Conservation (phyloP, 371 early-diverging fungal genomes). For the Mucor saturninus region DNA sequence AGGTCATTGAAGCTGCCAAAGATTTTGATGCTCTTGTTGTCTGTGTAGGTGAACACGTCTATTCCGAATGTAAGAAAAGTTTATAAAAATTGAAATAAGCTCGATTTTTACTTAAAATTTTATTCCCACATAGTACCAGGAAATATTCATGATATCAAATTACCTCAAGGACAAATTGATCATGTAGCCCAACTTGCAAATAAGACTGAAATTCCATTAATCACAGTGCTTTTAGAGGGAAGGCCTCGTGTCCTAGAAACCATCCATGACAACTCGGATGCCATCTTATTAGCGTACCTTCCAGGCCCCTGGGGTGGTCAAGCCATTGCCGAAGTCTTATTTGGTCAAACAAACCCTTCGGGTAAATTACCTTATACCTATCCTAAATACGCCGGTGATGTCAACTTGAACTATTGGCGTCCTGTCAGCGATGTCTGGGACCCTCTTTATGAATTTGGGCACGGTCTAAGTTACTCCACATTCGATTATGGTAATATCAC, state of each 20-base stretch:
- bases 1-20: constrained; percentile 34
- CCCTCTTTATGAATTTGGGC: constrained; percentile 66
- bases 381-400: constrained; percentile 52
- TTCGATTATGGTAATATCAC: constrained; percentile 53
- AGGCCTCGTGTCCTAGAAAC: constrained; percentile 61
- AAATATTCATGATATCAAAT: constrained; percentile 55
- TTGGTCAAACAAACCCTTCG: constrained; percentile 56
- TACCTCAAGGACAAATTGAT: constrained; percentile 58
- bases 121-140: constrained; percentile 39
- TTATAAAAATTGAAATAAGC: neutral
- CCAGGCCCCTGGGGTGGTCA: constrained; percentile 69
- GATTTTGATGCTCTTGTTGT: constrained; percentile 52
- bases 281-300: constrained; percentile 57
- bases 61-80: constrained; percentile 55
- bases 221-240: constrained; percentile 61
- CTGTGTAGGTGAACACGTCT: constrained; percentile 56
- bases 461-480: constrained; percentile 64
- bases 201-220: constrained; percentile 37
- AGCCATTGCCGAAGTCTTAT: constrained; percentile 61
- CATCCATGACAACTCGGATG: constrained; percentile 44
- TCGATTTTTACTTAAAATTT: neutral
- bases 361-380: constrained; percentile 61
- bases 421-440: constrained; percentile 42
- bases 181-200: constrained; percentile 31
- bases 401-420: constrained; percentile 39